phyloP scores from a whole-genome alignment of 2,329 filamentous ascomycete genomes.

The Colletotrichum sp. region DNA sequence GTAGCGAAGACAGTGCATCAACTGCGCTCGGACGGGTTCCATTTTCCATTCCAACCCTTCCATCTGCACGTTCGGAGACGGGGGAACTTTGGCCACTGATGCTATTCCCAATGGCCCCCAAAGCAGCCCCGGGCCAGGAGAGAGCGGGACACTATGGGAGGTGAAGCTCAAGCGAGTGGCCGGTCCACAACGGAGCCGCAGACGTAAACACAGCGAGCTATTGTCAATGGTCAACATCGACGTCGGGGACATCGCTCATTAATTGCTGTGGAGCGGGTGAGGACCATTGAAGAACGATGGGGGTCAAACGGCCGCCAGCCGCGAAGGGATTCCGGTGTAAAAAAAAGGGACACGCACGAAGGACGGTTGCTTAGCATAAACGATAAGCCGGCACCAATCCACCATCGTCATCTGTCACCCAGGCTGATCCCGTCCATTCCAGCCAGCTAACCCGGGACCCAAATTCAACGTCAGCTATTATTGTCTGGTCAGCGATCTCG shows the following conservation, averaged over 20 bases:
- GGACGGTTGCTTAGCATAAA: neutral
- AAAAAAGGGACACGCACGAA: neutral
- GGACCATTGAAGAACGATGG: constrained; percentile 15
- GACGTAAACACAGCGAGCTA: neutral
- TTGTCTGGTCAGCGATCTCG: neutral
- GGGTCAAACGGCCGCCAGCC: neutral
- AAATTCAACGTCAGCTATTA: constrained; percentile 14
- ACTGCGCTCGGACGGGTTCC: neutral
- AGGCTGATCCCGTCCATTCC: constrained; percentile 10
- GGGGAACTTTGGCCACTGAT: neutral
- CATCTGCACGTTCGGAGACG: neutral
- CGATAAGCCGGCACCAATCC: neutral
- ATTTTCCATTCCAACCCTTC: neutral
- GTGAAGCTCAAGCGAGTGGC: neutral
- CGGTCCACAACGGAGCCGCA: constrained; percentile 11
- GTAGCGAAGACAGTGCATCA: constrained; percentile 10
- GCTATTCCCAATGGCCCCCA: neutral
- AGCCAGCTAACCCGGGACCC: neutral
- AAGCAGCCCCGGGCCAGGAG: neutral
- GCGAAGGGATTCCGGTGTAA: neutral
- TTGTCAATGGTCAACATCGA: neutral
- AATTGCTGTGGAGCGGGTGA: constrained; percentile 1
- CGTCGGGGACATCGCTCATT: neutral
- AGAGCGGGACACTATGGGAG: neutral
- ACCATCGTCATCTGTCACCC: constrained; percentile 3